Evolutionary conservation across 1,284 basidiomycete genomes (phyloP).

Genomic region (Papiliotrema nemorosa): DNA sequence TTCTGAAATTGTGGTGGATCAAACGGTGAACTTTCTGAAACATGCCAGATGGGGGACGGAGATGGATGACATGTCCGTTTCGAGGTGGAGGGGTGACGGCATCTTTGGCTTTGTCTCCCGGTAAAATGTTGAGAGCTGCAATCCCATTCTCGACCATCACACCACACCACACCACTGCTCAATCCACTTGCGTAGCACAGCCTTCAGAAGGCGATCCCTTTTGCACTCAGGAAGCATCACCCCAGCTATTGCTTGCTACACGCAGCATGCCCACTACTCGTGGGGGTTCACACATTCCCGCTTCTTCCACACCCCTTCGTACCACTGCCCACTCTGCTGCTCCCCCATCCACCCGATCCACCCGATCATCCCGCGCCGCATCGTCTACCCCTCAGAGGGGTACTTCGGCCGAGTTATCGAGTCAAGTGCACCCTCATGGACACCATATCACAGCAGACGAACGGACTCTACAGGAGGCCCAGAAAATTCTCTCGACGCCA

Average conservation of each 20-base stretch:
- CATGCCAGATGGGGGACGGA: not conserved
- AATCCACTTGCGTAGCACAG: not conserved
- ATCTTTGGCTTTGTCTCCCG: too few relatives aligned
- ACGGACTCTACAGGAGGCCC: conserved; percentile 29
- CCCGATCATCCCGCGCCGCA: not conserved
- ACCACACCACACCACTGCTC: too few relatives aligned
- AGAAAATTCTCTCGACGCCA: conserved; percentile 5
- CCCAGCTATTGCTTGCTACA: too few relatives aligned
- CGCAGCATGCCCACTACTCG: not conserved
- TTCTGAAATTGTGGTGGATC: not conserved
- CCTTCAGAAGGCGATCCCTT: not conserved
- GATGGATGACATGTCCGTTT: not conserved
- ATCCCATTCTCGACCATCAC: too few relatives aligned
- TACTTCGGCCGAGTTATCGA: too few relatives aligned
- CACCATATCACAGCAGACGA: conserved; percentile 36
- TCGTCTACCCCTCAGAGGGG: not conserved
- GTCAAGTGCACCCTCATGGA: conserved; percentile 3
- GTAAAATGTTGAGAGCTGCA: too few relatives aligned
- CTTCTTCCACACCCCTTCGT: not conserved
- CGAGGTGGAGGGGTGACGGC: too few relatives aligned
- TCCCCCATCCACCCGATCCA: conserved; percentile 2
- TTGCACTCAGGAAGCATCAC: too few relatives aligned
- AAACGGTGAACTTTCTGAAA: not conserved
- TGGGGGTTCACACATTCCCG: not conserved
- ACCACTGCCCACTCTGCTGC: not conserved